Percentiles rank a stretch among this genome's conserved stretches.
Conservation (phyloP, 163 green algal genomes). For the Volvox carteri region DNA sequence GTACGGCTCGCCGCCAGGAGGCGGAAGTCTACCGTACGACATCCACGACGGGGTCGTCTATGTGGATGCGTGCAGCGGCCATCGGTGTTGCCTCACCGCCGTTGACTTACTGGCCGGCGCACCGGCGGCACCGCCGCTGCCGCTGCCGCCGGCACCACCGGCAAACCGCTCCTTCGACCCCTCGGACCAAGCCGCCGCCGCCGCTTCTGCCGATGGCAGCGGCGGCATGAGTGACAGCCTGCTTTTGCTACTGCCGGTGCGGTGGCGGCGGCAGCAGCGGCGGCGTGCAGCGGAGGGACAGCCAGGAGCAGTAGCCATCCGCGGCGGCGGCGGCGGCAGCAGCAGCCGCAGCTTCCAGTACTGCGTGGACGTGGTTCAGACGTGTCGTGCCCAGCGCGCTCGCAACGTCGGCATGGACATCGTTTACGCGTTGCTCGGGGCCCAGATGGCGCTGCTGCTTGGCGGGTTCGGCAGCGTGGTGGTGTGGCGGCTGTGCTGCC, state of each 20-base stretch:
- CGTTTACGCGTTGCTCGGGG: conserved; percentile 33
- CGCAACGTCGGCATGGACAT: conserved; percentile 11
- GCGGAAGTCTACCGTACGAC: conserved; percentile 22
- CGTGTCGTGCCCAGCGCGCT: conserved; percentile 11
- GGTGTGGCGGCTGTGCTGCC: conserved; percentile 47
- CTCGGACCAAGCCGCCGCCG: neutral
- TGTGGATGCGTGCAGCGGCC: conserved; percentile 40
- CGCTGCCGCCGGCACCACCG: neutral
- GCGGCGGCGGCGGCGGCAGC: neutral
- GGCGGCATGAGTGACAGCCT: no score
- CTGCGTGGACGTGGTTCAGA: conserved; percentile 39
- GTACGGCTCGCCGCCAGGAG: neutral
- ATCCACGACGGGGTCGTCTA: conserved; percentile 42
- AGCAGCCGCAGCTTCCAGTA: conserved; percentile 24
- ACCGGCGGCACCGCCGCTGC: neutral
- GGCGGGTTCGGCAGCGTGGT: conserved; percentile 24
- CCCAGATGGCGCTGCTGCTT: conserved; percentile 34
- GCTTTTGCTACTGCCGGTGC: no score
- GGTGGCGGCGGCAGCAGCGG: no score
- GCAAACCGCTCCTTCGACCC: neutral
- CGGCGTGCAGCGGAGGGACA: no score
- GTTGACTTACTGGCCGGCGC: neutral
- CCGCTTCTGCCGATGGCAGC: no score
- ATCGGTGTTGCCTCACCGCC: conserved; percentile 19
- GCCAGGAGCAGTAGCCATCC: neutral